Evolutionary conservation across 257 asterid species (phyloP), one percentile per base, ranked within the genome.

Genomic region (Solanum pimpinellifolium): DNA sequence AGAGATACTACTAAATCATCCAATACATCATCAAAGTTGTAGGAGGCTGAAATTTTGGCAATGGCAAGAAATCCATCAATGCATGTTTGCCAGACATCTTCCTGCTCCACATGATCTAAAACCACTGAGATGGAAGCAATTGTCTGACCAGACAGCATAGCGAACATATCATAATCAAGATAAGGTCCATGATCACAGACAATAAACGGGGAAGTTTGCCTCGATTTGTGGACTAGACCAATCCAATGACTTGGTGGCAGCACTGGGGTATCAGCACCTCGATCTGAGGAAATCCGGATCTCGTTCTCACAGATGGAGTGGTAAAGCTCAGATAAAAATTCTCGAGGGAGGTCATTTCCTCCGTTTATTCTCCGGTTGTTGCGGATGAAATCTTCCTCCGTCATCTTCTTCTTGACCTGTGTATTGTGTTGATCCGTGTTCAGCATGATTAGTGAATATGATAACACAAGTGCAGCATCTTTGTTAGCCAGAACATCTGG

Each of bases 371-470:
- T 92, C 31, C 99, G 93, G 89, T 94, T 95, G 89, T 96, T 96
- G 59, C 98, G 94, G 87, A 96, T 93, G 90, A 96, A 96, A 90
- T 96, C 99, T 75, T 94, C 99, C 92, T 94, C 98, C 5, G 92
- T 96, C 99, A 96, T 96, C 94, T 94, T 96, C 93, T 94, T 95
- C 92, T 94, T 96, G 89, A 96, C 99, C 94, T 96, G 99, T 75
- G 95, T 85, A 74, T 94, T 96, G 88, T 96, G 99, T 84, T 92
- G 99, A 89, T 96, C 99, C 6, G 99, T 96, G 91, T 96, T 96
- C 35, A 96, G 98, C 98, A 96, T 9, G 90, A 96, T 94, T 72
- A 96, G 70, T 75, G 99, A 95, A 92, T 96, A 96, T 39, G 99
- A 94, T 86, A 96, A 90, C 87, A 96, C 89, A 44, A 96, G 95